phyloP scores from a whole-genome alignment of 1,284 basidiomycete species.

The Cutaneotrichosporon sp. region DNA sequence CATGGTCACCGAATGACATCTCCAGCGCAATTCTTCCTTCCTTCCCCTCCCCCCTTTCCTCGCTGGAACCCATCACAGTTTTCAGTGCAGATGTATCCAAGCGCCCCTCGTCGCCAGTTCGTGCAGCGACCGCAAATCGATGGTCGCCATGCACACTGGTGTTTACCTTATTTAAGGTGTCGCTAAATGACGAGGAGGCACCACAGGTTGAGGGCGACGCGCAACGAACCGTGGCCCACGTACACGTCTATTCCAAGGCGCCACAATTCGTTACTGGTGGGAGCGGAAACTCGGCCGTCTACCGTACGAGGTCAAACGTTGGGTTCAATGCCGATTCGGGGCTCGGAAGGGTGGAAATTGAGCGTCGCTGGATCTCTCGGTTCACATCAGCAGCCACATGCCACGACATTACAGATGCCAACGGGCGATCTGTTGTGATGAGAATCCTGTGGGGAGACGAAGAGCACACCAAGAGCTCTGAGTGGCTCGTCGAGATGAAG shows the following conservation, averaged over 20 bases:
- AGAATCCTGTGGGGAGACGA: constrained; percentile 18
- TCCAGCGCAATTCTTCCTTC: constrained; percentile 26
- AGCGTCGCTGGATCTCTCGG: constrained; percentile 14
- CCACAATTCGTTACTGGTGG: neutral
- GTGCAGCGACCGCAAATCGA: neutral
- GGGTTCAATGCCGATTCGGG: neutral
- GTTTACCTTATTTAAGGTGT: constrained; percentile 20
- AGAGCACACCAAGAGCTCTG: constrained; percentile 15
- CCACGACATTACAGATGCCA: constrained; percentile 5
- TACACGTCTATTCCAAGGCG: constrained; percentile 14
- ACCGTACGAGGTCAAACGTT: constrained; percentile 7
- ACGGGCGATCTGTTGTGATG: constrained; percentile 12
- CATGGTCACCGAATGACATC: constrained; percentile 10
- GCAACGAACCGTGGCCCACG: constrained; percentile 19
- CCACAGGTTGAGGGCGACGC: neutral
- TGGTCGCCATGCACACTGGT: constrained; percentile 21
- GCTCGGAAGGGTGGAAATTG: constrained; percentile 11
- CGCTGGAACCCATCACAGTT: constrained; percentile 30
- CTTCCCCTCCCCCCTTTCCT: constrained; percentile 23
- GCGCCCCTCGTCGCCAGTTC: constrained; percentile 4
- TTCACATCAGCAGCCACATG: constrained; percentile 10
- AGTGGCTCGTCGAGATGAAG: constrained; percentile 38
- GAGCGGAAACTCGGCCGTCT: neutral
- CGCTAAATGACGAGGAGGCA: constrained; percentile 5
- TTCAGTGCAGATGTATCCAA: constrained; percentile 21